phyloP scores from a whole-genome alignment of 768 basidiomycete genomes.

The Mycena capillaripes region DNA sequence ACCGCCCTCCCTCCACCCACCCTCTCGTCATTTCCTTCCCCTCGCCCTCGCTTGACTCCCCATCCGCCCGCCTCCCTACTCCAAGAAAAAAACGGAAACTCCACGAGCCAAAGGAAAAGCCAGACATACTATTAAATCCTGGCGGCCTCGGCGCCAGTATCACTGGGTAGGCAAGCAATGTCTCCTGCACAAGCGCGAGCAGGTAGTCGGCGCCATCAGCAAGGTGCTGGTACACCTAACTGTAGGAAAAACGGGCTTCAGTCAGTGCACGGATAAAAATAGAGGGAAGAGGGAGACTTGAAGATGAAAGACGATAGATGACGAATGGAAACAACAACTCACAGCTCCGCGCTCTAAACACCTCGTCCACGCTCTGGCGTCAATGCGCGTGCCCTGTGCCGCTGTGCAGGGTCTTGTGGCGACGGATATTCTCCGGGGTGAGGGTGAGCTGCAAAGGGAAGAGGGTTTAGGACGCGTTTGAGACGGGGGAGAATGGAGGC shows the following conservation, averaged over 20 bases:
- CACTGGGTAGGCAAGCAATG: background rate
- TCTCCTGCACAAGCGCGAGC: background rate
- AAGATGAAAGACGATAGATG: background rate
- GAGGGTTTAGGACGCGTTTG: too few species aligned
- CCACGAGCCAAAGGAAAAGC: too few species aligned
- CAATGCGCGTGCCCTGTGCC: background rate
- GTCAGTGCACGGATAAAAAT: too few species aligned
- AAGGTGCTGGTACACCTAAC: background rate
- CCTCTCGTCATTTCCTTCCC: too few species aligned
- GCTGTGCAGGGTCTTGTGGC: slow-evolving; percentile 51
- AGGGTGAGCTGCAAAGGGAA: slow-evolving; percentile 59
- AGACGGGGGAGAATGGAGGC: too few species aligned
- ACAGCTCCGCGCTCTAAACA: background rate
- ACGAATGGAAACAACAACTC: background rate
- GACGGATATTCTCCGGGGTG: slow-evolving; percentile 73
- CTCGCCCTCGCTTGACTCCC: too few species aligned
- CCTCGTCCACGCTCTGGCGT: background rate
- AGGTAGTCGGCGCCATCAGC: background rate
- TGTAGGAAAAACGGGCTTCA: background rate
- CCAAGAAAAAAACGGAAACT: too few species aligned
- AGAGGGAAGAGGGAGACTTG: background rate
- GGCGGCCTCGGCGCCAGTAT: background rate
- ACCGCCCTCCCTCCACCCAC: too few species aligned
- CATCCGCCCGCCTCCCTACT: too few species aligned
- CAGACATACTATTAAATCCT: too few species aligned